Base-by-base conservation (phyloP, 345 rosid species). In the Melaleuca quinquenervia region DNA sequence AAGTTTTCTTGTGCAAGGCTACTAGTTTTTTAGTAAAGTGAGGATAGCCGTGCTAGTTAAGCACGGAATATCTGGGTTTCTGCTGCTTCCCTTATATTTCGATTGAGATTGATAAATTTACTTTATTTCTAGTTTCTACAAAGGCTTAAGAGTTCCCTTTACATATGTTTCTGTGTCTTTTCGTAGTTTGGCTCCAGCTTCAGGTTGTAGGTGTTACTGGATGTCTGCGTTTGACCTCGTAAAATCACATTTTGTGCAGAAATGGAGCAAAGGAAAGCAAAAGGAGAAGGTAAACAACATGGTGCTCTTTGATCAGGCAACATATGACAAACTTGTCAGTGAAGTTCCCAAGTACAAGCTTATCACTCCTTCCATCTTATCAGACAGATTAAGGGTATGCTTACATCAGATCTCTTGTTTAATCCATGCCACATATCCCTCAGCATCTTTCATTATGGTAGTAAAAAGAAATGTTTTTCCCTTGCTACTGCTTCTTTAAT, bases 201-300 rank as follows among this genome's bases (percentile, higher is more conserved):
- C 24, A 4, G 78, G 78, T 11, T 18, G 48, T 9, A 44, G 60
- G 22, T 50, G 45, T 82, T 55, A 51, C 48, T 82, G 55, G 58
- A 32, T 82, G 84, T 70, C 78, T 36, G 44, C 2, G 78, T 70
- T 24, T 70, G 44, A 70, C 48, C 78, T 70, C 32, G 41, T 11
- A 44, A 82, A 60, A 51, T 52, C 84, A n/a, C 36, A 55, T 82
- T 45, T 82, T 84, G 55, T 84, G 82, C 87, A 91, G 93, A 93
- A 93, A 86, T 93, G 93, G 94, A 91, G 93, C 90, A 93, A 93
- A 84, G 93, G 93, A 54, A 91, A 93, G 89, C 94, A 93, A 90
- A 93, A 93, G 92, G 93, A 91, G 90, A 90, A 93, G 89, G 93
- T 93, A 87, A 91, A 91, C 90, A 91, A 91, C 91, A 89, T 90